A percentile compares a stretch with the other conserved stretches of the same genome.
Conservation (phyloP, 2,329 filamentous ascomycete species). For the Aulographum hederae region DNA sequence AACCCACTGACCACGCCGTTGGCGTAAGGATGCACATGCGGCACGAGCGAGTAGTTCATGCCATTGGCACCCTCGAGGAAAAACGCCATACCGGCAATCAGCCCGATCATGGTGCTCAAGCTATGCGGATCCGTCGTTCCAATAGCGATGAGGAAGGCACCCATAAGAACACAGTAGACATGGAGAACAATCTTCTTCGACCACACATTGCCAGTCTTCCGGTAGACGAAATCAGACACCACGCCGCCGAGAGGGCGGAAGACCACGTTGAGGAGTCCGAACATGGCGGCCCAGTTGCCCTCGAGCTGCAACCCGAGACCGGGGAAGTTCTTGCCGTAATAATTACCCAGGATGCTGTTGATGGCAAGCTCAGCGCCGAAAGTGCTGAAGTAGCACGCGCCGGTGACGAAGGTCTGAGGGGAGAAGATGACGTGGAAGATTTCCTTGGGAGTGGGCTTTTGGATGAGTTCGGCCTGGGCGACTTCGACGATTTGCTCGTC, state of each 20-base stretch:
- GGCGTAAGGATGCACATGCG: constrained; percentile 66
- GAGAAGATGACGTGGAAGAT: constrained; percentile 45
- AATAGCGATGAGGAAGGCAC: constrained; percentile 42
- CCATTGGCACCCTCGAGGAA: constrained; percentile 78
- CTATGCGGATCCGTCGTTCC: constrained; percentile 43
- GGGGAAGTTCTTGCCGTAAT: constrained; percentile 39
- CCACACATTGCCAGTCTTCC: constrained; percentile 33
- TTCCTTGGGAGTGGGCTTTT: constrained; percentile 43
- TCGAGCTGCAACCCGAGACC: constrained; percentile 33
- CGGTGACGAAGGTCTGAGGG: constrained; percentile 33
- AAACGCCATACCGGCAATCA: constrained; percentile 59
- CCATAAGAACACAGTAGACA: constrained; percentile 35
- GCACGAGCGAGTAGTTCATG: constrained; percentile 69
- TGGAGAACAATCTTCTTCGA: constrained; percentile 46
- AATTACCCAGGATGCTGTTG: constrained; percentile 42
- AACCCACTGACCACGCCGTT: constrained; percentile 50
- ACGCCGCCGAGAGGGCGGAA: constrained; percentile 50
- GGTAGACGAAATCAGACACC: constrained; percentile 37
- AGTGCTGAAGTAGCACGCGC: constrained; percentile 38
- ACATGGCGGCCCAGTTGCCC: constrained; percentile 48
- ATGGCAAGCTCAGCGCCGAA: constrained; percentile 43
- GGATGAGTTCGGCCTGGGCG: constrained; percentile 32
- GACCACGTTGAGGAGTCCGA: constrained; percentile 54
- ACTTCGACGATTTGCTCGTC: constrained; percentile 29
- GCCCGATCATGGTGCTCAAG: constrained; percentile 51